phyloP scores from a whole-genome alignment of 2,329 filamentous ascomycete genomes.

The Colletotrichum tabaci region DNA sequence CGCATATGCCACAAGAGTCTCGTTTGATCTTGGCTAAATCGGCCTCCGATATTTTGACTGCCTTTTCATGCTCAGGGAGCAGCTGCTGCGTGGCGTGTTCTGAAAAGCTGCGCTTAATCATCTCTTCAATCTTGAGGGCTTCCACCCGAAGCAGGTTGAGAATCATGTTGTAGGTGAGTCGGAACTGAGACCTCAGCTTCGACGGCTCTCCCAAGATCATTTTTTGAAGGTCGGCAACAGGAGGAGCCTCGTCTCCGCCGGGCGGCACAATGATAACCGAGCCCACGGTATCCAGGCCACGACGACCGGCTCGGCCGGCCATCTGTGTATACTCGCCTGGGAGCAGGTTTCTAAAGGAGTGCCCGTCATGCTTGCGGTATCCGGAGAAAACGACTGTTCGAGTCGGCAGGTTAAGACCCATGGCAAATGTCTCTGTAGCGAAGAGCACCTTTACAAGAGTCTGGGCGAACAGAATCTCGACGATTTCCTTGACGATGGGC shows the following conservation, averaged over 20 bases:
- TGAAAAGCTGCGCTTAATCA: constrained; percentile 99
- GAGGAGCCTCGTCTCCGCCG: constrained; percentile 88
- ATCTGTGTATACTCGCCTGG: constrained; percentile 99
- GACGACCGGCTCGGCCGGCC: constrained; percentile 93
- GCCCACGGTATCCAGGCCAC: constrained; percentile 92
- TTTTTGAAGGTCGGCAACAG: constrained; percentile 84
- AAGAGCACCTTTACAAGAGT: constrained; percentile 97
- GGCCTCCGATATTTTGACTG: constrained; percentile 91
- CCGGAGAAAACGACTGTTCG: constrained; percentile 98
- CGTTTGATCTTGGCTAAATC: constrained; percentile 92
- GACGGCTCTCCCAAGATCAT: constrained; percentile 98
- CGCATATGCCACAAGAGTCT: constrained; percentile 86
- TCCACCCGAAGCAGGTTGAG: constrained; percentile 95
- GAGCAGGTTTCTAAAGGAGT: constrained; percentile 89
- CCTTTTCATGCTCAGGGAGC: constrained; percentile 94
- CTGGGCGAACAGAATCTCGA: constrained; percentile 96
- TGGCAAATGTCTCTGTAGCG: constrained; percentile 98
- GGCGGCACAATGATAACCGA: constrained; percentile 94
- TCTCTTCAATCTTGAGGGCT: constrained; percentile 98
- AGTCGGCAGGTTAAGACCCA: constrained; percentile 96
- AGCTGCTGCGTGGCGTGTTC: constrained; percentile 97
- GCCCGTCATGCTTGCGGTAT: constrained; percentile 95
- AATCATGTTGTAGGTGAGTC: constrained; percentile 99
- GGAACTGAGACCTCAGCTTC: constrained; percentile 95
- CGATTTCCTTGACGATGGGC: constrained; percentile 97